Base-by-base conservation (phyloP, 2,329 filamentous ascomycete genomes). In the Cordyceps tenuipes region DNA sequence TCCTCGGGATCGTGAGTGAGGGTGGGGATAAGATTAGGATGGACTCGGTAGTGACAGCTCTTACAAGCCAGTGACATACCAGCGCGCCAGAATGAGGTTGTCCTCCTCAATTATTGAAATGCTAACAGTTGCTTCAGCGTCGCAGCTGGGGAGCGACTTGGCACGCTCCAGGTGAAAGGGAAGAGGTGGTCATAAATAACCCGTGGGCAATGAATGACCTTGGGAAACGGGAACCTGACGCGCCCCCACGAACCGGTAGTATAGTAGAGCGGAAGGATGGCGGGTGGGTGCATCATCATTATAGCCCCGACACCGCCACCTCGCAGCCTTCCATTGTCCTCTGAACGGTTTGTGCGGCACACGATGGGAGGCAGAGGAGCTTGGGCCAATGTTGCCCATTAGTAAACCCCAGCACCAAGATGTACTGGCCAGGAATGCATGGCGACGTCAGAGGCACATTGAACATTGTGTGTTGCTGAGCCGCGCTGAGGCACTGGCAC, bases 1-100 rank as follows among this genome's bases (percentile, higher is more conserved):
- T 47, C 26, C 48, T 59, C 56, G 56, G 56, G n/a, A 59, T 59
- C 48, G 46, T 52, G 43, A 47, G 5, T 2, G n/a, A 39, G 56
- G 48, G 19, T 46, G 21, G 36, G 48, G 56, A 50, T 31, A 36
- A 58, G 47, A 44, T 34, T 17, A 43, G 29, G 12, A 23, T 23
- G 43, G n/a, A n/a, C 29, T 29, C 29, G 29, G 17, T 19, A 49
- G 15, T 8, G 31, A 10, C 17, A 44, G 34, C n/a, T 26, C 31
- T 57, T 34, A 50, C 55, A 43, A 57, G 13, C 46, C 46, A 57
- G 53, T 36, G 36, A 15, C 21, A 39, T 17, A 17, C 31, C 29
- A 19, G 44, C 44, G 26, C 12, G 26, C 12, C 21, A 29, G 13
- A 39, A 57, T 26, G 31, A 31, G 9, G 19, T 29, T 29, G n/a